Base-by-base conservation (phyloP, 2,329 filamentous ascomycete genomes). In the Botrytis paeoniae region DNA sequence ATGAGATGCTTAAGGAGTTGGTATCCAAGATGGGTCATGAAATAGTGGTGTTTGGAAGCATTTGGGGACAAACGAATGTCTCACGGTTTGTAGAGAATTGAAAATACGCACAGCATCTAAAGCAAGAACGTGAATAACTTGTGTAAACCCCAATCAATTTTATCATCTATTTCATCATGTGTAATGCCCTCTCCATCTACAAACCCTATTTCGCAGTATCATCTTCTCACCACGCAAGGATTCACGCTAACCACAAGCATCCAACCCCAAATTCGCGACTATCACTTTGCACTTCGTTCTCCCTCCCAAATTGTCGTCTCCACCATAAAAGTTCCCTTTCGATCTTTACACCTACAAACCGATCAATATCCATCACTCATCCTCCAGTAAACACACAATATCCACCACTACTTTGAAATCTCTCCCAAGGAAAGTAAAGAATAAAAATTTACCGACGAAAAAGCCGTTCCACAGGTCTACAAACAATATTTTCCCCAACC, bases 251-350 rank as follows among this genome's bases (percentile, higher is more conserved):
- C 48, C 65, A 69, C 18, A 59, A 62, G 18, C 29, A 65, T 43
- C n/a, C 65, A 57, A 16, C 18, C 25, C n/a, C 22, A 57, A 57
- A 41, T 32, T 10, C n/a, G 29, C 48, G 7, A 39, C 18, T 10
- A 57, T 69, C 37, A 57, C 37, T 63, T 73, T 54, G 22, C 29
- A 20, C 64, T 60, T 66, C 72, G 69, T 74, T 74, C 41, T 63
- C 73, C 76, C 81, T 91, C 89, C 89, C 89, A 91, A 61, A 85
- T 84, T 20, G 89, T 91, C 37, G 89, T 91, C 82, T 91, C 89
- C 61, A 90, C 86, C 80, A 84, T 86, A 77, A 91, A 91, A 12
- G 73, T 82, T 7, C 87, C 87, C 22, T 87, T 87, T 77, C 82
- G 85, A 80, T 90, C 88, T 73, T 83, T 82, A 80, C 89, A 91